phyloP scores from a whole-genome alignment of 345 rosid genomes.

The Gossypium bickii region DNA sequence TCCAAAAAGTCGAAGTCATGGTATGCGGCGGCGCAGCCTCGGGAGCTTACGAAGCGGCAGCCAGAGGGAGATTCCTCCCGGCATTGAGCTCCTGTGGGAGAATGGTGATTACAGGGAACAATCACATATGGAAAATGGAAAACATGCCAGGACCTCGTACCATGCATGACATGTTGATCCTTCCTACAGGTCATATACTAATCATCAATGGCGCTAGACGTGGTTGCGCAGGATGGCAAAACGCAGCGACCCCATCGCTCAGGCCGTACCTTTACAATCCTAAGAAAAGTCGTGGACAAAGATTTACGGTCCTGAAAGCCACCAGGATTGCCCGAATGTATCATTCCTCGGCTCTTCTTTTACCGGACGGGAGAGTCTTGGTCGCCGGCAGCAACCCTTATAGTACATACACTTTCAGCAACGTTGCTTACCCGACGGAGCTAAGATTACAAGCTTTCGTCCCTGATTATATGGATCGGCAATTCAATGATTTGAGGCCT shows the following conservation, averaged over 20 bases:
- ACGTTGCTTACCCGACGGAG: conserved; percentile 44
- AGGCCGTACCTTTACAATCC: conserved; percentile 35
- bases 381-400: conserved; percentile 60
- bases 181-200: conserved; percentile 47
- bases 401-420: conserved; percentile 29
- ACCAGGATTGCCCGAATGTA: conserved; percentile 47
- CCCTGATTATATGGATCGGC: conserved; percentile 38
- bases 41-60: conserved; percentile 33
- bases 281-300: conserved; percentile 20
- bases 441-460: conserved; percentile 46
- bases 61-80: conserved; percentile 22
- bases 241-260: conserved; percentile 26
- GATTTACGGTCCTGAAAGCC: conserved; percentile 33
- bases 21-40: conserved; percentile 39
- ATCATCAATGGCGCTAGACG: conserved; percentile 51
- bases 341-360: conserved; percentile 49
- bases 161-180: conserved; percentile 49
- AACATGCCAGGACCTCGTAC: conserved; percentile 53
- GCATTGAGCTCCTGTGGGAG: conserved; percentile 34
- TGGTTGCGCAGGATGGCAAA: conserved; percentile 36
- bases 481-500: conserved; percentile 34
- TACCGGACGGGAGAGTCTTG: conserved; percentile 49
- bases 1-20: conserved; percentile 39
- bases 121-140: conserved; percentile 45
- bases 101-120: conserved; percentile 32